Evolutionary conservation across 2,329 filamentous ascomycete species (phyloP), one percentile per base, ranked within the genome.

Genomic region (Cladosporium sphaerospermum): DNA sequence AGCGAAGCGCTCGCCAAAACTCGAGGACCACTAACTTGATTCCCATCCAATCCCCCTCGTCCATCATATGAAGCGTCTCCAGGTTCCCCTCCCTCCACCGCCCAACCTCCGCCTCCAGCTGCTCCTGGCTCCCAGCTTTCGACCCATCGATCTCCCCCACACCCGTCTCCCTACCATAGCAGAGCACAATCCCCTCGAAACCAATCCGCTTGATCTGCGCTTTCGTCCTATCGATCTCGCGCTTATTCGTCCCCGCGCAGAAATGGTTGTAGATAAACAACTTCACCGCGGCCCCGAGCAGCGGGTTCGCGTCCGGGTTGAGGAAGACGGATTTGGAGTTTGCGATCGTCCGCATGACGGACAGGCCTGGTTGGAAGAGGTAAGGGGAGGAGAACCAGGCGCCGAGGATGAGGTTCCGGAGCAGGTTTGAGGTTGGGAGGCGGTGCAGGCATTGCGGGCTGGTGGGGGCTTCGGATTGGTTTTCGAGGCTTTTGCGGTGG

Each of bases 201-300:
- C 78, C 79, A 16, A 80, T 62, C 0, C 58, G 55, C 58, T 75
- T 77, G 47, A 80, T 74, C 1, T 68, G 67, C 2, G 66, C 61
- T 19, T 78, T 71, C 0, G 73, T 77, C 4, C 64, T 64, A 32
- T 70, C 67, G 2, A 80, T 76, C 52, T 80, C 77, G 1, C 54
- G 51, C 39, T 71, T 69, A 49, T 74, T 79, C 28, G 73, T 73
- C 0, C 78, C 78, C 0, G 78, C 78, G 56, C 78, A 81, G 64
- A 81, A 81, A 44, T 81, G 79, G 54, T 79, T 73, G 59, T 81
- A 81, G 13, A 81, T 69, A 8, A 75, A 68, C 46, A 73, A 71
- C 57, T 74, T 73, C 23, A 76, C 64, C 3, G 75, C 61, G 45
- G 69, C 64, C 41, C 74, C 70, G 9, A 80, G 61, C 3, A 78